A percentile compares a stretch with the other conserved stretches of the same genome.
phyloP scores from a whole-genome alignment of 75 land plant genomes.

The Cunninghamia lanceolata region DNA sequence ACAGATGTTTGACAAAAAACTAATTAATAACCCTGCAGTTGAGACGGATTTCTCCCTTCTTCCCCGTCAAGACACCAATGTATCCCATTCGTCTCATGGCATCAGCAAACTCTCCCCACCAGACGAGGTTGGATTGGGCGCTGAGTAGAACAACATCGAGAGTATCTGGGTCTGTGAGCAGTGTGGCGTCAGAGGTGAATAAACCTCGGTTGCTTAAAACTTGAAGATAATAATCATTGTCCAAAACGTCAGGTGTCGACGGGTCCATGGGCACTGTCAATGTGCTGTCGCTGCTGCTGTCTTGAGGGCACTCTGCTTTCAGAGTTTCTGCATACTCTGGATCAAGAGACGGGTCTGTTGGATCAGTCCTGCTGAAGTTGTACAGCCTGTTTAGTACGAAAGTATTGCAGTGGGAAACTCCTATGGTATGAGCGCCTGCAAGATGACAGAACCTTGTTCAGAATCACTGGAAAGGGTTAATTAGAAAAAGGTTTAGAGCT shows the following conservation, averaged over 20 bases:
- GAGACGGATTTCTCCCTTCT: slow-evolving; percentile 54
- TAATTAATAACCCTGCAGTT: slow-evolving; percentile 37
- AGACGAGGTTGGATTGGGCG: slow-evolving; percentile 37
- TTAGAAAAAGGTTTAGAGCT: no score
- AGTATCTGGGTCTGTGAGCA: slow-evolving; percentile 35
- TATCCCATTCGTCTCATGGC: slow-evolving; percentile 61
- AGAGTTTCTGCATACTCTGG: slow-evolving; percentile 1
- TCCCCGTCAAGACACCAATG: slow-evolving; percentile 49
- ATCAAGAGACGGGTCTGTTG: slow-evolving; percentile 31
- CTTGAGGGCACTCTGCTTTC: slow-evolving; percentile 19
- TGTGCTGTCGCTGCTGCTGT: neutral
- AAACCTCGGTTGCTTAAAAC: slow-evolving; percentile 40
- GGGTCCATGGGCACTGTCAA: slow-evolving; percentile 40
- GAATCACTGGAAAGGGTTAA: no score
- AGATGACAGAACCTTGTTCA: neutral
- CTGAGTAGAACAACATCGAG: slow-evolving; percentile 24
- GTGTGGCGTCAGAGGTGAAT: slow-evolving; percentile 51
- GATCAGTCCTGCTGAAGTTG: slow-evolving; percentile 41
- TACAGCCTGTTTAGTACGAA: slow-evolving; percentile 33
- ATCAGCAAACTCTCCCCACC: slow-evolving; percentile 34
- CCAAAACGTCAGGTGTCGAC: slow-evolving; percentile 30
- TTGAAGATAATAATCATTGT: slow-evolving; percentile 41
- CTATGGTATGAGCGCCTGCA: slow-evolving; percentile 53
- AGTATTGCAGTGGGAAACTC: slow-evolving; percentile 34
- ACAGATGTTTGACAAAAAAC: no score